Evolutionary conservation across 108 stramenopile species (phyloP), one percentile per base, ranked within the genome.

Genomic region (Craspedostauros australis): DNA sequence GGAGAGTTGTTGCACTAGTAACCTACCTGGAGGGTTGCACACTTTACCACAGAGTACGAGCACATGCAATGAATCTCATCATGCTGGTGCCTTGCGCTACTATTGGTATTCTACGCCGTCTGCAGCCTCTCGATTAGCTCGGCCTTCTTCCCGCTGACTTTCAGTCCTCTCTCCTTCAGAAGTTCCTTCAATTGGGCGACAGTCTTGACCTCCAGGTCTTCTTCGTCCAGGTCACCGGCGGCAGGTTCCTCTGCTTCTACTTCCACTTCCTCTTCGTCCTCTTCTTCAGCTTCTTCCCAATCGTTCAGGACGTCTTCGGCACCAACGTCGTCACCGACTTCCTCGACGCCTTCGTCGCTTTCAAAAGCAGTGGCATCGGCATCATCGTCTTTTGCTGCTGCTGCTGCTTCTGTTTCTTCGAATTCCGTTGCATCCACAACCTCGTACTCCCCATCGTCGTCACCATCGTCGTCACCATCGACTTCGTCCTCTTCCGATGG

Each of bases 121-220:
- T 83, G 37, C 37, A 90, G 61, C 36, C 88, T 57, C 15, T 77
- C 75, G 39, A 90, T 80, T 15, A 90, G 56, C 39, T 90, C 84
- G 4, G 72, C 44, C 54, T 90, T 90, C 33, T 59, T 80, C 1
- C 88, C 88, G 39, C 68, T 68, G 11, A 86, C 75, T 60, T 84
- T 84, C 11, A 81, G 47, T 0, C 79, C 79, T 34, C 56, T 57
- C n/a, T 62, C 63, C 32, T 68, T 53, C 37, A 84, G 54, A 66
- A 78, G 64, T 16, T 79, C 82, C 60, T 84, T 90, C 11, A 90
- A 67, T 24, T 50, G 45, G 20, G 80, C 75, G 20, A 90, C 76
- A 26, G 88, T 84, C 38, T 72, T 62, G 27, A 53, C 39, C 43
- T 58, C 33, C 32, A 85, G 34, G 16, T 67, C 69, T 11, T 70